Evolutionary conservation across 495 filamentous ascomycete genomes (phyloP), one percentile per base, ranked within the genome.

Genomic region (Cryomyces minteri): DNA sequence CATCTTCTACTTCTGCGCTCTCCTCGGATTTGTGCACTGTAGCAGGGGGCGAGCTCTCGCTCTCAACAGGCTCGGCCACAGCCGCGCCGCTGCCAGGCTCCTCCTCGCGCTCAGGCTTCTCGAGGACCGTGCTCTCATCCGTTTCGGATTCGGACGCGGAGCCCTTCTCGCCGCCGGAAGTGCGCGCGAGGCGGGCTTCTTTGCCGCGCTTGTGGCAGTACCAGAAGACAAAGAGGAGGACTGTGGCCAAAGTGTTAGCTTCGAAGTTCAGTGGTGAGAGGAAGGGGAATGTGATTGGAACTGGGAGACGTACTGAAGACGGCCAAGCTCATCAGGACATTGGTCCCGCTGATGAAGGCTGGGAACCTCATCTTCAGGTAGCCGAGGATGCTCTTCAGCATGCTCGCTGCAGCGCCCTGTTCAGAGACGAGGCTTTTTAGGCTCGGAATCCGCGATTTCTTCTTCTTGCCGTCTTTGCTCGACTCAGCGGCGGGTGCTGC

Each of bases 131-230:
- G 40, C 40, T 41, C n/a, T 41, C 40, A 9, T 37, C 34, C 8
- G 12, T 9, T 2, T 41, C 40, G 40, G 28, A 12, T 8, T 11
- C 40, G 8, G 9, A 11, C 4, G 1, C 40, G 1, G 10, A n/a
- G 2, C 25, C 28, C 40, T 41, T 18, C 28, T 12, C 28, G 8
- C 8, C 40, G 9, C 9, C 9, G 8, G 9, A 8, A 9, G 11
- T 30, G 9, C 28, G 9, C n/a, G 47, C 84, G 1, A 94, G 68
- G 33, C 90, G 69, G 10, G 76, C 76, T 62, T 98, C 90, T 11
- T 74, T 73, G 33, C 90, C 90, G 10, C 90, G 76, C 60, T 94
- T 94, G 59, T 95, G 82, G 61, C 84, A 95, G 59, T 98, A 98
- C 88, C 88, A 98, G 48, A 96, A 73, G 42, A 88, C 82, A 57